These are phyloP conservation scores for Pyrenophora teres DNA, from an alignment of 2,329 filamentous ascomycete genomes.

Conservation along the genomic window DNA sequence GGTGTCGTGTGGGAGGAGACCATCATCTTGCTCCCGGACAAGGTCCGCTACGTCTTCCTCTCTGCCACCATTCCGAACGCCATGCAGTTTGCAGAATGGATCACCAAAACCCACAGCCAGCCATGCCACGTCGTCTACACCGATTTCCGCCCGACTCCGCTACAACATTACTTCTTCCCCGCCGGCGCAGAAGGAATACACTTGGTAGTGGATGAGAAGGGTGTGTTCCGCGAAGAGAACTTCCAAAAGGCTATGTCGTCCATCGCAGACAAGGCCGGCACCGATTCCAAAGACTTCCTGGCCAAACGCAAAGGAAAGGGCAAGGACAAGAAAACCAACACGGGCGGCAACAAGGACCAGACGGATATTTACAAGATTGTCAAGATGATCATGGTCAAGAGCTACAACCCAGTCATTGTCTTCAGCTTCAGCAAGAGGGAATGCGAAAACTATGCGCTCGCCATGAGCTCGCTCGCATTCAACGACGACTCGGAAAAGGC, in stretches of 20 bases:
- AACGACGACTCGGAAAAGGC: constrained; percentile 95
- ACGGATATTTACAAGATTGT: constrained; percentile 97
- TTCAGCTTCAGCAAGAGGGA: constrained; percentile 99
- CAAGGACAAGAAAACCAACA: constrained; percentile 90
- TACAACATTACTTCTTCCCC: constrained; percentile 98
- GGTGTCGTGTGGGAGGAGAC: constrained; percentile 99
- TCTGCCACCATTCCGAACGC: constrained; percentile 98
- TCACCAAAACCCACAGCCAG: constrained; percentile 95
- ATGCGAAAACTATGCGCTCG: constrained; percentile 86
- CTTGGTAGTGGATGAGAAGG: constrained; percentile 94
- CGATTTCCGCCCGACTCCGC: constrained; percentile 92
- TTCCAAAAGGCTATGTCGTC: constrained; percentile 95
- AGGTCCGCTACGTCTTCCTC: constrained; percentile 97
- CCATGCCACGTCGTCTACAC: constrained; percentile 99
- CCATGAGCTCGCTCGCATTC: constrained; percentile 86
- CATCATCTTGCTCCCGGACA: constrained; percentile 95
- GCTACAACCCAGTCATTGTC: constrained; percentile 96
- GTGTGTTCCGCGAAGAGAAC: constrained; percentile 93
- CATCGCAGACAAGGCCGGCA: constrained; percentile 85
- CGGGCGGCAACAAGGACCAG: constrained; percentile 69
- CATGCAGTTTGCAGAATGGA: constrained; percentile 99
- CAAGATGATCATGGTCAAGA: constrained; percentile 97
- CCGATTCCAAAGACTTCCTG: constrained; percentile 77
- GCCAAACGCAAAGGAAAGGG: constrained; percentile 84
- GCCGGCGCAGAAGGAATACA: constrained; percentile 90